Base-by-base conservation (phyloP, 2,329 filamentous ascomycete species). In the Claviceps quebecensis region DNA sequence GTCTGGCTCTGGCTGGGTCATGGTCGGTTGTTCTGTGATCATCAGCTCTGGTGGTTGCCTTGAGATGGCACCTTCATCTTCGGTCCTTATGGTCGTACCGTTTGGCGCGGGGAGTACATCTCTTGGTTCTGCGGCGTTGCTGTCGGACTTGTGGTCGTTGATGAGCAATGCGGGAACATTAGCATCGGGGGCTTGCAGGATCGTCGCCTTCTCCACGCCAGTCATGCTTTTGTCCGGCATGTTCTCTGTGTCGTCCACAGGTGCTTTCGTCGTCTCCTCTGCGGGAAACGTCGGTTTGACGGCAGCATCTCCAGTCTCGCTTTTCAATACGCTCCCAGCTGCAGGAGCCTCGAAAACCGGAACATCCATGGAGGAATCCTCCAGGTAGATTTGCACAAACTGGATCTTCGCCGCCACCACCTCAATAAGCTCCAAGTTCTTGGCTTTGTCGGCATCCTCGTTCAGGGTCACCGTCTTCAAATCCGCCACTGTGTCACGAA, bases 401-500 rank as follows among this genome's bases (percentile, higher is more conserved):
- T 84, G 79, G 17, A 83, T 67, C 62, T 78, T 83, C n/a, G 80
- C 78, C 2, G 76, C 72, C 1, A 77, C 76, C 17, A 80, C 58
- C 61, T 83, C 78, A 41, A 84, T 72, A 5, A 72, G 69, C 56
- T 81, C 73, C 7, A 75, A 63, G 50, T 66, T 69, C 57, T 73
- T 73, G 36, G 64, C 67, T 54, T 73, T 75, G 37, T 78, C 73
- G 45, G 74, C 68, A 26, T 75, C 51, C 41, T 65, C 65, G 2
- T 72, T 71, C 39, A 72, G 69, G 39, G 82, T 80, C 48, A 82
- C 68, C 1, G 74, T 69, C 69, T 80, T 82, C 1, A 91, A 72
- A 47, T 77, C 77, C 1, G 72, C 67, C 22, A 87, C 75, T 1
- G 82, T 80, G 55, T 80, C 78, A 50, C 83, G 79, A 9, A 91